Conservation (phyloP, 306 rosid genomes). For the Medicago arabica region DNA sequence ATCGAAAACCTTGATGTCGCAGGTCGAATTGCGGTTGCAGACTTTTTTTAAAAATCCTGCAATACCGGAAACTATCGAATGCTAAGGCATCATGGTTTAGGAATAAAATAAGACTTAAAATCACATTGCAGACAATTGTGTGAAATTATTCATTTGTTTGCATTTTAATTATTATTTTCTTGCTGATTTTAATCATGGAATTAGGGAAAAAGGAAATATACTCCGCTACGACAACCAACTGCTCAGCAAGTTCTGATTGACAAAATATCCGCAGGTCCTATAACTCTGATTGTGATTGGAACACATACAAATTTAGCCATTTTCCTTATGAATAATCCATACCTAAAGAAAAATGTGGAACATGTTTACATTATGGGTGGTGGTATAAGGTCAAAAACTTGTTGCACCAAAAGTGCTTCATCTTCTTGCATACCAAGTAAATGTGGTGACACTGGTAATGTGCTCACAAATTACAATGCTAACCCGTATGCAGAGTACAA, state of each 20-base stretch:
- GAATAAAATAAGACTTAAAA: neutral
- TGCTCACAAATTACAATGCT: conserved; percentile 64
- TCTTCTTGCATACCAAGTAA: conserved; percentile 63
- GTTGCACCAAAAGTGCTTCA: conserved; percentile 65
- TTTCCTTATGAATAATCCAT: conserved; percentile 81
- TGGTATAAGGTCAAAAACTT: conserved; percentile 73
- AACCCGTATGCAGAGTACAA: conserved; percentile 96
- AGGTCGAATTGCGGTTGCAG: neutral
- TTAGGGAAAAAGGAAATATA: conserved; percentile 84
- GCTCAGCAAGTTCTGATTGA: conserved; percentile 88
- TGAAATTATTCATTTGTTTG: neutral
- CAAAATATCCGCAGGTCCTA: conserved; percentile 82
- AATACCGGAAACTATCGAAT: too few species aligned
- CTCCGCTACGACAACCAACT: conserved; percentile 71
- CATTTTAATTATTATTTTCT: conserved; percentile 29
- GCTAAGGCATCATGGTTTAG: neutral
- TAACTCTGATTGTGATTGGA: conserved; percentile 68
- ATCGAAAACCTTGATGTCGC: neutral
- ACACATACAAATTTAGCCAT: conserved; percentile 82
- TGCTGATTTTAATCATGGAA: conserved; percentile 45
- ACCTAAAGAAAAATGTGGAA: conserved; percentile 73
- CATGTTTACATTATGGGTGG: conserved; percentile 93
- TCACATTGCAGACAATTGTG: neutral
- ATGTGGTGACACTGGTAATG: conserved; percentile 82
- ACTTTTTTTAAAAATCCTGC: too few species aligned